These are phyloP conservation scores for Dovyalis caffra DNA, from an alignment of 345 rosid genomes.

Conservation along the genomic window DNA sequence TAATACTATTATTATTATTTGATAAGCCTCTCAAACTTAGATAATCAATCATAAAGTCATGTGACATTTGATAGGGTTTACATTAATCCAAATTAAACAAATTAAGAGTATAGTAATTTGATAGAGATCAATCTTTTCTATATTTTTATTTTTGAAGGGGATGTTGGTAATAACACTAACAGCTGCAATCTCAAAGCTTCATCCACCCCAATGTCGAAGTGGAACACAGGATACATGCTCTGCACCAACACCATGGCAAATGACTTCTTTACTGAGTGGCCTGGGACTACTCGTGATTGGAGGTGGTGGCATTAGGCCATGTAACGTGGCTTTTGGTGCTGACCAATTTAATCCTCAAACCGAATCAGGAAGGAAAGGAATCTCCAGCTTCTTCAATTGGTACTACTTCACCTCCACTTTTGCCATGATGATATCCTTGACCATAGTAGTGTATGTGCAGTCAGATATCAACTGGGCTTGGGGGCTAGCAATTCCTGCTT, in stretches of 20 bases:
- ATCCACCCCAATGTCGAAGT: slow-evolving; percentile 10
- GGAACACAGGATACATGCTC: not conserved
- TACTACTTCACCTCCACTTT: slow-evolving; percentile 26
- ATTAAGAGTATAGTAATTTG: too few relatives aligned
- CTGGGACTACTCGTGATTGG: slow-evolving; percentile 13
- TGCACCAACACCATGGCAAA: slow-evolving; percentile 13
- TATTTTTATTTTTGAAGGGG: slow-evolving; percentile 11
- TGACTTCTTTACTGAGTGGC: slow-evolving; percentile 7
- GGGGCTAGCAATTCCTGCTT: slow-evolving; percentile 25
- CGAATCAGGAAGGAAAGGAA: slow-evolving; percentile 22
- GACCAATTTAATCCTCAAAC: slow-evolving; percentile 27
- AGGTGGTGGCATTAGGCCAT: slow-evolving; percentile 21
- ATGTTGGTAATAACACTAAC: slow-evolving; percentile 18
- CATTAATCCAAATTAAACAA: too few relatives aligned
- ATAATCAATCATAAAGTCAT: too few relatives aligned
- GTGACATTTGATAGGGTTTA: too few relatives aligned
- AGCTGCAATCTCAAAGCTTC: slow-evolving; percentile 19
- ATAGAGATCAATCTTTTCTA: not conserved
- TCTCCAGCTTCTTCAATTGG: slow-evolving; percentile 31
- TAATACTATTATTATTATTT: too few relatives aligned
- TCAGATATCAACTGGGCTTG: slow-evolving; percentile 26
- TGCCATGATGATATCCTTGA: slow-evolving; percentile 22
- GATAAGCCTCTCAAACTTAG: too few relatives aligned
- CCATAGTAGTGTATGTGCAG: slow-evolving; percentile 19
- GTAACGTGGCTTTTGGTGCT: slow-evolving; percentile 22